phyloP scores from a whole-genome alignment of 805 yeast species.

The Candida palmyrensis region DNA sequence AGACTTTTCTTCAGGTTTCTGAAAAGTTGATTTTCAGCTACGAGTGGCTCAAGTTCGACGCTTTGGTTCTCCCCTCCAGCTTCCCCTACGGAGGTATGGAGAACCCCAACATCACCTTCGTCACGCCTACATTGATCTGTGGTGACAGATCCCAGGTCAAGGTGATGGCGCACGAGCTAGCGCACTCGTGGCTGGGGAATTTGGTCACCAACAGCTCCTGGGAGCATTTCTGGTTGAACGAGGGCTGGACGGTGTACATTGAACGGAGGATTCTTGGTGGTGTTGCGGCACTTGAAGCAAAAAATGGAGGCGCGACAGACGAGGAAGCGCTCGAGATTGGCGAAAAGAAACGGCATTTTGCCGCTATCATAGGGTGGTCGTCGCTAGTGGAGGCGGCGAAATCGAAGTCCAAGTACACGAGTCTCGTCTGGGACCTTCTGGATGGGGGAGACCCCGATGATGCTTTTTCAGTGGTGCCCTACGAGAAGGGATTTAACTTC shows the following conservation, averaged over 20 bases:
- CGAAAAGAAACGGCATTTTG: constrained; percentile 26
- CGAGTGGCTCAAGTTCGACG: constrained; percentile 30
- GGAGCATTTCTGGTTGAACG: constrained; percentile 36
- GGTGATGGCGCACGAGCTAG: constrained; percentile 34
- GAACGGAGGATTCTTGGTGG: constrained; percentile 30
- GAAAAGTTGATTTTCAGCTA: constrained; percentile 27
- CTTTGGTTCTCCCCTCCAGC: constrained; percentile 26
- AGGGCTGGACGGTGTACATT: constrained; percentile 33
- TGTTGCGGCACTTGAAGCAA: constrained; percentile 20
- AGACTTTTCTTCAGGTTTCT: constrained; percentile 28
- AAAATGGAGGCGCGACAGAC: too few species aligned
- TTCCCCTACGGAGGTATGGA: constrained; percentile 39
- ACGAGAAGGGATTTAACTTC: constrained; percentile 32
- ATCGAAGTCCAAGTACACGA: constrained; percentile 15
- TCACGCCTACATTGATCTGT: constrained; percentile 30
- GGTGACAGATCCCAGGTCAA: constrained; percentile 29
- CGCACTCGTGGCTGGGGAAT: constrained; percentile 36
- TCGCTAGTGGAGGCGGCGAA: constrained; percentile 21
- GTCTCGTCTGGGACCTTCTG: constrained; percentile 18
- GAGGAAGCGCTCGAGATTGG: constrained; percentile 14
- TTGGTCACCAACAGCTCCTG: constrained; percentile 31
- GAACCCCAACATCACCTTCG: constrained; percentile 29
- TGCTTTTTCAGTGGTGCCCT: constrained; percentile 28
- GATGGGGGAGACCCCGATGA: constrained; percentile 23
- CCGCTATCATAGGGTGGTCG: constrained; percentile 28